A percentile compares a stretch with the other conserved stretches of the same genome.
phyloP scores from a whole-genome alignment of 495 filamentous ascomycete genomes.

The Hypoxylon fragiforme region DNA sequence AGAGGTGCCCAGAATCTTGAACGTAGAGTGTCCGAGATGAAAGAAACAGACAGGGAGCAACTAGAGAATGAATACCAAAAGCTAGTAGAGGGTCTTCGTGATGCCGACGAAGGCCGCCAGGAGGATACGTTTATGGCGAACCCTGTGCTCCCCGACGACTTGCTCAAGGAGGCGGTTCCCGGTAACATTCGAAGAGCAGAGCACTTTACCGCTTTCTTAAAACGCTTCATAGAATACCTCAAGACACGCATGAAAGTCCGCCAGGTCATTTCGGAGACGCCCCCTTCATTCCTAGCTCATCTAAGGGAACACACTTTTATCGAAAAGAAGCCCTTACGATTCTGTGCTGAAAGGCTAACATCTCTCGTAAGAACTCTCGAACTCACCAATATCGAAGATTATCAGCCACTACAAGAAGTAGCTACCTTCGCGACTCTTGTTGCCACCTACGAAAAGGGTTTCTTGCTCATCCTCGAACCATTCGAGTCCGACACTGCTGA shows the following conservation, averaged over 20 bases:
- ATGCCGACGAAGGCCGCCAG: constrained; percentile 82
- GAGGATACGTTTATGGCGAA: constrained; percentile 98
- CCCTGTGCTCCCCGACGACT: constrained; percentile 80
- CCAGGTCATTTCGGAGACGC: constrained; percentile 95
- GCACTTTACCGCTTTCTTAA: constrained; percentile 93
- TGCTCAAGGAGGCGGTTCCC: constrained; percentile 90
- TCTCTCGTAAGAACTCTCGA: constrained; percentile 95
- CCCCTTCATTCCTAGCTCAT: constrained; percentile 89
- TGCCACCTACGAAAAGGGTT: constrained; percentile 96
- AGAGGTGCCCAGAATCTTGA: constrained; percentile 89
- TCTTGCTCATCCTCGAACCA: constrained; percentile 92
- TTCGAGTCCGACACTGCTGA: constrained; percentile 95
- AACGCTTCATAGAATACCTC: constrained; percentile 96
- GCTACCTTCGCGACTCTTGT: constrained; percentile 98
- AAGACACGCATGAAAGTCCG: constrained; percentile 98
- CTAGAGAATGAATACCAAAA: constrained; percentile 94
- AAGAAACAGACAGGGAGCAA: constrained; percentile 85
- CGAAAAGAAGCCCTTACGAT: constrained; percentile 92
- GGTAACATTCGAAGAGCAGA: constrained; percentile 96
- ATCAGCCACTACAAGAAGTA: constrained; percentile 94
- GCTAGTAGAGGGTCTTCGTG: constrained; percentile 87
- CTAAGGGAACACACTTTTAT: constrained; percentile 96
- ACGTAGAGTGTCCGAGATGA: constrained; percentile 88
- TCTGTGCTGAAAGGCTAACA: constrained; percentile 93
- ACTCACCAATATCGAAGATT: constrained; percentile 96